A percentile compares a stretch with the other conserved stretches of the same genome.
phyloP scores from a whole-genome alignment of 1,139 yeast genomes.

The Chernovozyma aurita region DNA sequence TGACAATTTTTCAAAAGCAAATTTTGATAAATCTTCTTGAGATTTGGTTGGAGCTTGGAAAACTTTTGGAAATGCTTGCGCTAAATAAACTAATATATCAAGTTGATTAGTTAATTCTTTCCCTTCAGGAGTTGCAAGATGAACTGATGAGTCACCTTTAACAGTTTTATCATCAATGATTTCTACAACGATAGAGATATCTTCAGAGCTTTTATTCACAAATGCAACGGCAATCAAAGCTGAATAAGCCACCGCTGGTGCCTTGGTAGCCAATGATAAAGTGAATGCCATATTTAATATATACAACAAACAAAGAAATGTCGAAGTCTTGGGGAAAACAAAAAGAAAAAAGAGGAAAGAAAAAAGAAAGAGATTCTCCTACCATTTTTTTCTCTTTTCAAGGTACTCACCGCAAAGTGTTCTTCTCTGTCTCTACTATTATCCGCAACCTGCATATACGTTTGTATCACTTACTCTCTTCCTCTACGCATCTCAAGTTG shows the following conservation, averaged over 20 bases:
- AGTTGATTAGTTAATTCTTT: constrained; percentile 41
- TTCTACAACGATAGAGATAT: constrained; percentile 50
- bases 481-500: too few relatives aligned
- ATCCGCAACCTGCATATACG: too few relatives aligned
- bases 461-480: too few relatives aligned
- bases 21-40: constrained; percentile 58
- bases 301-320: too few relatives aligned
- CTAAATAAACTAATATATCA: constrained; percentile 42
- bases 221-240: constrained; percentile 73
- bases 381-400: too few relatives aligned
- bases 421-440: too few relatives aligned
- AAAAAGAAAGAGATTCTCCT: too few relatives aligned
- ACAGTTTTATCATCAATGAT: constrained; percentile 60
- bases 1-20: constrained; percentile 65
- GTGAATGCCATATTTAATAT: constrained; percentile 22
- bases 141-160: constrained; percentile 36
- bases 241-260: constrained; percentile 78
- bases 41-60: constrained; percentile 29
- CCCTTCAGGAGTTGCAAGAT: constrained; percentile 42
- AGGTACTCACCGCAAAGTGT: too few relatives aligned
- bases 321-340: too few relatives aligned
- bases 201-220: constrained; percentile 50
- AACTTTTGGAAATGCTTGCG: constrained; percentile 41
- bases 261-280: constrained; percentile 78
- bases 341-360: too few relatives aligned